phyloP scores from a whole-genome alignment of 208 protist genomes.

The Leishmania turanica region DNA sequence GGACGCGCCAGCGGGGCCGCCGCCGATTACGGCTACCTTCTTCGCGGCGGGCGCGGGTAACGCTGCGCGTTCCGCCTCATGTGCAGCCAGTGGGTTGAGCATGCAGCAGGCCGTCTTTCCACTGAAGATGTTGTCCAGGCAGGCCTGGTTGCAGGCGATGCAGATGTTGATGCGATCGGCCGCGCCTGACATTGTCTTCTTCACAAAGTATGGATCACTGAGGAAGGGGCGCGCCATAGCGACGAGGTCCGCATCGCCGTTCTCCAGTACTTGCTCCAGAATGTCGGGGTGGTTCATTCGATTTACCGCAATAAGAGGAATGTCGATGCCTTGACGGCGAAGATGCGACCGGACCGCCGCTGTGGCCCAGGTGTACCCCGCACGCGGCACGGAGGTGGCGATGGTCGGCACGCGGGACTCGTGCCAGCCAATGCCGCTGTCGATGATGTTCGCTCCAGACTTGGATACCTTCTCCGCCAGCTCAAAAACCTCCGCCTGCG shows the following conservation, averaged over 20 bases:
- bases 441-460: slow-evolving; percentile 88
- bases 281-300: slow-evolving; percentile 90
- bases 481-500: slow-evolving; percentile 82
- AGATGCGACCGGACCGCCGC: slow-evolving; percentile 57
- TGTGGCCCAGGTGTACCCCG: slow-evolving; percentile 81
- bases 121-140: slow-evolving; percentile 92
- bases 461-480: slow-evolving; percentile 75
- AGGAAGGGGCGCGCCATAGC: slow-evolving; percentile 92
- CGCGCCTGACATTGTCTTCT: slow-evolving; percentile 64
- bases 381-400: slow-evolving; percentile 90
- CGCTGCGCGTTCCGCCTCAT: slow-evolving; percentile 81
- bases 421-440: slow-evolving; percentile 96
- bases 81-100: slow-evolving; percentile 90
- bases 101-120: slow-evolving; percentile 86
- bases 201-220: slow-evolving; percentile 90
- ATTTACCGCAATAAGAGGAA: slow-evolving; percentile 93
- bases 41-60: slow-evolving; percentile 54
- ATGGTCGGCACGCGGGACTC: slow-evolving; percentile 94
- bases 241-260: slow-evolving; percentile 89
- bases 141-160: slow-evolving; percentile 96
- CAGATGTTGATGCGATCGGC: slow-evolving; percentile 89
- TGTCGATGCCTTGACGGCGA: slow-evolving; percentile 32
- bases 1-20: slow-evolving; percentile 88
- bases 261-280: slow-evolving; percentile 76
- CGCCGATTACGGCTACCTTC: slow-evolving; percentile 90